Evolutionary conservation across 352 stramenopile species (phyloP).

Genomic region (Thalassiosira hispida): DNA sequence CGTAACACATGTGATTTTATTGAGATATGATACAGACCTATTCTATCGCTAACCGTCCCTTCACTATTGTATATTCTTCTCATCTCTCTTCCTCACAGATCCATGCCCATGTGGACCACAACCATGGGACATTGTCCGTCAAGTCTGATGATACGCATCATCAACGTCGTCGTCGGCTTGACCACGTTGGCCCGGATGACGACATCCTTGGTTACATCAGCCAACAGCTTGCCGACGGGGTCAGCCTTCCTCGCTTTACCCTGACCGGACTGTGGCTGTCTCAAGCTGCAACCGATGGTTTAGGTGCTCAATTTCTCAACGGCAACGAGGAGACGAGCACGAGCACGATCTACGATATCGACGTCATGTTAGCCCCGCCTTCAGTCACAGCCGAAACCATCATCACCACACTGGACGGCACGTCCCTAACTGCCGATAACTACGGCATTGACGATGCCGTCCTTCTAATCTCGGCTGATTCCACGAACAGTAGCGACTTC

Average conservation of each 20-base stretch:
- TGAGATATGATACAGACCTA: too few relatives aligned
- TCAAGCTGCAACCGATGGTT: too few relatives aligned
- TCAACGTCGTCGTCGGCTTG: not conserved
- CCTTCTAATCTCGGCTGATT: not conserved
- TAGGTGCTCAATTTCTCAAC: not conserved
- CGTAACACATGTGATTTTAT: too few relatives aligned
- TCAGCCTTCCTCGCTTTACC: not conserved
- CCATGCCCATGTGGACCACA: too few relatives aligned
- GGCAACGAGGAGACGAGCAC: not conserved
- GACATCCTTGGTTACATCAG: not conserved
- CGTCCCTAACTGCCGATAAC: not conserved
- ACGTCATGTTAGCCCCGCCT: not conserved
- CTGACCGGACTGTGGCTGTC: not conserved
- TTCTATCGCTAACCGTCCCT: too few relatives aligned
- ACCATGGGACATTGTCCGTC: too few relatives aligned
- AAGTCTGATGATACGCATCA: too few relatives aligned
- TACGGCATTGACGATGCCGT: not conserved
- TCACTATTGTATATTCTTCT: too few relatives aligned
- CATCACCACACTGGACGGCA: not conserved
- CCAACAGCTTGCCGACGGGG: not conserved
- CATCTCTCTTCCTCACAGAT: too few relatives aligned
- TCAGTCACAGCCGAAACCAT: slow-evolving; percentile 2
- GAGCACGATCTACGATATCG: not conserved
- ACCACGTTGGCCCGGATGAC: not conserved
- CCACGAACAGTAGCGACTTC: not conserved